Base-by-base conservation (phyloP, 225 moss, liverwort and hornwort species). In the Sphagnum tenellum region DNA sequence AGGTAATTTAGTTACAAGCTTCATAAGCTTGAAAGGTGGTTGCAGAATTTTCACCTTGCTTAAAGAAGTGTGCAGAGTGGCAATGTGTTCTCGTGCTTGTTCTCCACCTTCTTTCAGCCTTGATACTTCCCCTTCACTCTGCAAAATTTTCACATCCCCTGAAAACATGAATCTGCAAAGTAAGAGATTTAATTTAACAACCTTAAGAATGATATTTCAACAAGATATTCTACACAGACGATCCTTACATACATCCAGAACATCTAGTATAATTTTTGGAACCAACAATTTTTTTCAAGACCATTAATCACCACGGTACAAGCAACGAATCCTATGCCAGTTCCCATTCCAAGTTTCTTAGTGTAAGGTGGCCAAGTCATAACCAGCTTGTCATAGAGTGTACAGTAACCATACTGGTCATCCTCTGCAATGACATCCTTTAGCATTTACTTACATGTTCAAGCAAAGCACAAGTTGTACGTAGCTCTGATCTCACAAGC, bases 21-120 rank as follows among this genome's bases (percentile, higher is more conserved):
- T 4, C 3, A 6, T 44, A 12, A 57, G 57, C 57, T 7, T 57
- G 57, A 9, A 57, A 29, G 29, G 29, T 47, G 6, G 47, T 11
- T 9, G 47, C 48, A 52, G 9, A 54, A 64, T 48, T 12, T 9
- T 44, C 50, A 80, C 84, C 84, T 86, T 93, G 62, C 75, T 64
- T 63, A 93, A 63, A 2, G 88, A 71, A 49, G 78, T 73, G 69
- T 77, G 89, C 52, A 89, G 88, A 5, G 82, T 74, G 8, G 88
- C 78, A 63, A 81, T 75, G 61, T 89, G 89, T 67, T 78, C 79
- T n/a, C 89, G 85, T 1, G 85, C 77, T 63, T 86, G 79, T 48
- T 89, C 89, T 44, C 84, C 85, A n/a, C 75, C 80, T 57, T 88
- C 89, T 64, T 79, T 89, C 75, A 92, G 64, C 75, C 85, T 78